These are phyloP conservation scores for Medicago ruthenica DNA, from an alignment of 306 rosid species.

Conservation along the genomic window DNA sequence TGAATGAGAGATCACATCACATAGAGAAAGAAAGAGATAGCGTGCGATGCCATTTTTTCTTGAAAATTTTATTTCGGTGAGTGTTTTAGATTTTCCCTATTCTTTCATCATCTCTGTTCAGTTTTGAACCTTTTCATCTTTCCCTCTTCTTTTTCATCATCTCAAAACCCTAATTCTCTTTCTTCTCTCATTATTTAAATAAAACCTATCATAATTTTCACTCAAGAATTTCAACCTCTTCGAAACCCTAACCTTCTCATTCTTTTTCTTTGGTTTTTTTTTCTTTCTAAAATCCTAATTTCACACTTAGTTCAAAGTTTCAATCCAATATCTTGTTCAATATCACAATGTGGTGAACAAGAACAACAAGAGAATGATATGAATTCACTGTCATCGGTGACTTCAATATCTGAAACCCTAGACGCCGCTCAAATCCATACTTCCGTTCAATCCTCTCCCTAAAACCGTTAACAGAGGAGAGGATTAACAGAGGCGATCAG, in stretches of 20 bases:
- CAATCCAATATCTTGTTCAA: background rate
- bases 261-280: background rate
- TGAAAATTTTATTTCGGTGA: slow-evolving; percentile 18
- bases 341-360: background rate
- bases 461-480: too few relatives aligned
- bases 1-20: too few relatives aligned
- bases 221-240: background rate
- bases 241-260: background rate
- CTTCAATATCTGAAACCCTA: slow-evolving; percentile 37
- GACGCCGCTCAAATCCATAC: background rate
- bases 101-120: slow-evolving; percentile 16
- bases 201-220: background rate
- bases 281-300: slow-evolving; percentile 28
- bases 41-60: slow-evolving; percentile 41
- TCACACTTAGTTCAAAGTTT: too few relatives aligned
- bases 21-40: background rate
- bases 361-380: background rate
- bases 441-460: too few relatives aligned
- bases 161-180: slow-evolving; percentile 33
- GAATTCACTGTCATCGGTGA: background rate
- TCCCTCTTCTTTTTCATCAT: slow-evolving; percentile 52
- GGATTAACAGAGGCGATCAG: background rate
- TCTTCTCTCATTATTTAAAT: background rate
- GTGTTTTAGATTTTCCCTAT: slow-evolving; percentile 35
- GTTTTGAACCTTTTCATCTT: slow-evolving; percentile 49